phyloP scores from a whole-genome alignment of 768 basidiomycete genomes.

The Termitomyces sp. region DNA sequence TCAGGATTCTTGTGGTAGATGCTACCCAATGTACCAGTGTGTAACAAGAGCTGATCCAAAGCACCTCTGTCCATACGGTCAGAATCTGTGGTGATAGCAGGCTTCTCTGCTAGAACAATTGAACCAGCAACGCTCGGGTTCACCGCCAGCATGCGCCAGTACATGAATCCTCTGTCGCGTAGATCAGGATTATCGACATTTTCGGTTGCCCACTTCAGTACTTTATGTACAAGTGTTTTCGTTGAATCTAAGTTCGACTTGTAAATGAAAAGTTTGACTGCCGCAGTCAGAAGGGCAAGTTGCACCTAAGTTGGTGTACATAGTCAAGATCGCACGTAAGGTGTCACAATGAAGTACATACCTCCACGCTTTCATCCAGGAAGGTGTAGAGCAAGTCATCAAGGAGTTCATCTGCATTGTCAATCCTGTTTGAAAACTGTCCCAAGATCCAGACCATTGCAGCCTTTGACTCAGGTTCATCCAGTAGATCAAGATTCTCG shows the following conservation, averaged over 20 bases:
- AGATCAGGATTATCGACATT: conserved; percentile 98
- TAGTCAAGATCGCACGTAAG: neutral
- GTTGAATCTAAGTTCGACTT: conserved; percentile 80
- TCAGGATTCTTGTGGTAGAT: conserved; percentile 99
- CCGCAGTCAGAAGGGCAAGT: conserved; percentile 88
- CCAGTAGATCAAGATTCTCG: conserved; percentile 86
- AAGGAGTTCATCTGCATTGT: conserved; percentile 92
- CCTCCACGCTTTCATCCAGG: conserved; percentile 92
- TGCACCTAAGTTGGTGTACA: conserved; percentile 65
- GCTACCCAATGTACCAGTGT: conserved; percentile 91
- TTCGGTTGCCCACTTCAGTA: conserved; percentile 96
- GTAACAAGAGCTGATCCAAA: conserved; percentile 89
- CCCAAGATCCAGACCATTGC: conserved; percentile 99
- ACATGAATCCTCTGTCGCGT: conserved; percentile 97
- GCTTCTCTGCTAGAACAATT: conserved; percentile 91
- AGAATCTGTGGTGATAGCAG: conserved; percentile 95
- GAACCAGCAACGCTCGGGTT: conserved; percentile 87
- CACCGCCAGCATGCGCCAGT: conserved; percentile 95
- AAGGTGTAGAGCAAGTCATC: conserved; percentile 90
- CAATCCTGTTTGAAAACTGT: conserved; percentile 93
- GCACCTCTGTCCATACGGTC: conserved; percentile 97
- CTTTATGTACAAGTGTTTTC: conserved; percentile 90
- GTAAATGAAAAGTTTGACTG: conserved; percentile 95
- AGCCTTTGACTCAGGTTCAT: conserved; percentile 96
- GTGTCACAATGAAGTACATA: conserved; percentile 31